Evolutionary conservation across 495 filamentous ascomycete species (phyloP).

Genomic region (Xylona heveae): DNA sequence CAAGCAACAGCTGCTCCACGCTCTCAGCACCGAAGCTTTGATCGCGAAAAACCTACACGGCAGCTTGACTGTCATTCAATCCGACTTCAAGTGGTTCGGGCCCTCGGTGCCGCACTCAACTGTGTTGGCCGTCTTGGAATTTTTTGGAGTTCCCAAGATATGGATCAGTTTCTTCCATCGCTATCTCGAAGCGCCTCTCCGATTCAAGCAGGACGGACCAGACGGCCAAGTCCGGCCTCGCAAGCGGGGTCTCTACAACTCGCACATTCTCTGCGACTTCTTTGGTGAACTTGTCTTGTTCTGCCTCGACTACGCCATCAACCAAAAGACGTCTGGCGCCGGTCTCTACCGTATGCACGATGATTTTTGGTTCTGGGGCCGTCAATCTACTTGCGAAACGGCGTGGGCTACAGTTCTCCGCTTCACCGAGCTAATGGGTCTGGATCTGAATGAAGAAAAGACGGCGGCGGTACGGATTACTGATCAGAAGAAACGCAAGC

Average conservation of each 20-base stretch:
- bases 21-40: conserved; percentile 40
- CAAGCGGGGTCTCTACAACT: conserved; percentile 33
- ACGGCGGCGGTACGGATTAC: conserved; percentile 32
- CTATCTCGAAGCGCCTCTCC: conserved; percentile 37
- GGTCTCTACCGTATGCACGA: conserved; percentile 42
- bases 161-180: conserved; percentile 40
- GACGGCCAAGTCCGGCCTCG: conserved; percentile 21
- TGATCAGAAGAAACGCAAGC: too few relatives aligned
- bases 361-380: conserved; percentile 50
- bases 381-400: conserved; percentile 26
- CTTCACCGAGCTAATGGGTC: conserved; percentile 31
- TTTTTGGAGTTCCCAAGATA: conserved; percentile 35
- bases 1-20: conserved; percentile 38
- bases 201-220: conserved; percentile 31
- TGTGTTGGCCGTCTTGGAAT: conserved; percentile 29
- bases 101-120: conserved; percentile 39
- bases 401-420: conserved; percentile 35
- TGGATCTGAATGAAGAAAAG: conserved; percentile 34
- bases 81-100: conserved; percentile 39
- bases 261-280: conserved; percentile 34
- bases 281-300: conserved; percentile 42
- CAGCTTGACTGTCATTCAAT: conserved; percentile 36
- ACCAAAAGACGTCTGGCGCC: conserved; percentile 28
- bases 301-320: conserved; percentile 43
- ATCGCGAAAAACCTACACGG: conserved; percentile 32